Conservation (phyloP, 495 filamentous ascomycete species). For the Aspergillus cristatus region DNA sequence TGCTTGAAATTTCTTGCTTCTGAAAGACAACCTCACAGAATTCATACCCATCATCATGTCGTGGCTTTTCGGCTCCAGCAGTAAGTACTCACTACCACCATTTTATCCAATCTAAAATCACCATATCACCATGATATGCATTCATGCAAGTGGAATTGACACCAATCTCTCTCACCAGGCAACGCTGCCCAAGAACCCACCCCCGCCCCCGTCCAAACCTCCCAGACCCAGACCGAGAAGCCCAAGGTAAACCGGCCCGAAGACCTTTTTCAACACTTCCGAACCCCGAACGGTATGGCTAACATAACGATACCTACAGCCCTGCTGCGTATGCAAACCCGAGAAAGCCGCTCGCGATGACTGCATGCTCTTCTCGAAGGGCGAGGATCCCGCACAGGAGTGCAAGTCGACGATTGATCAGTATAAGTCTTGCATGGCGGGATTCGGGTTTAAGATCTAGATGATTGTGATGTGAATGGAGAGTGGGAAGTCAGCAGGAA, state of each 20-base stretch:
- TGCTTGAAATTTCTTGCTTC: no score
- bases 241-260: conserved; percentile 51
- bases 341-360: conserved; percentile 91
- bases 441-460: conserved; percentile 78
- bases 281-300: background rate
- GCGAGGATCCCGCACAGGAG: conserved; percentile 62
- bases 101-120: no score
- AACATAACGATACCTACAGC: conserved; percentile 41
- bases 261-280: background rate
- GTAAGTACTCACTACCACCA: conserved; percentile 16
- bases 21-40: no score
- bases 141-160: no score
- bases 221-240: conserved; percentile 28
- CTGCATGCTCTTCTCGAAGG: conserved; percentile 93
- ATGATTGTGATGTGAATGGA: background rate
- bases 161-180: conserved; percentile 4
- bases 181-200: conserved; percentile 15
- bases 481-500: no score
- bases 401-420: conserved; percentile 73
- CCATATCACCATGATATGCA: no score
- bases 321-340: conserved; percentile 94
- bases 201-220: conserved; percentile 22
- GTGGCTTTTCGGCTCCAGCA: conserved; percentile 31
- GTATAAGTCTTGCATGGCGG: conserved; percentile 88
- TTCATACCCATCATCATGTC: conserved; percentile 24